Evolutionary conservation across 1,139 yeast species (phyloP).

Genomic region (Casaregolazyma lundiana): DNA sequence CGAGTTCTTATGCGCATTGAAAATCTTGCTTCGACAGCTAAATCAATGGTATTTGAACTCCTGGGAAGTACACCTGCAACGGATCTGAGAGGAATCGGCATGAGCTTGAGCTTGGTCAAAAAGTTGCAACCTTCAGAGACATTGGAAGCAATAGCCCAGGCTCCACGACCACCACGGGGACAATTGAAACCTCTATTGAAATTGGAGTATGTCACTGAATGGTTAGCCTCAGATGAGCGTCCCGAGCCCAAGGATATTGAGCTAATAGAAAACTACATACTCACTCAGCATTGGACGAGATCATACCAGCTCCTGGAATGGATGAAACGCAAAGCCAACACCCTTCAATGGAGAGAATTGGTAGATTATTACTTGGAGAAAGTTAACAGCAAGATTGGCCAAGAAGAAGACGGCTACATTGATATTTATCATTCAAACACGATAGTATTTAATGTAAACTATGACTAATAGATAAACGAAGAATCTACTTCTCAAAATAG

Average conservation of each 20-base stretch:
- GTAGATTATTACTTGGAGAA: conserved; percentile 13
- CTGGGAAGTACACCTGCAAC: conserved; percentile 56
- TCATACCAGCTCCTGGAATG: conserved; percentile 19
- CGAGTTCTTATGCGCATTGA: conserved; percentile 61
- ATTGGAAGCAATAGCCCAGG: conserved; percentile 8
- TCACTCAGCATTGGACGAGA: conserved; percentile 25
- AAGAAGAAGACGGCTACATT: conserved; percentile 6
- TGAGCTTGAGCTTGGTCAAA: conserved; percentile 52
- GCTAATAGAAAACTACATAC: conserved; percentile 23
- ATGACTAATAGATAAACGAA: neutral
- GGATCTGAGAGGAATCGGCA: conserved; percentile 75
- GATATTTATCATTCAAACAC: too few species aligned
- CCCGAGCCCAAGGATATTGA: conserved; percentile 57
- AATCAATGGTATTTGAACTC: conserved; percentile 51
- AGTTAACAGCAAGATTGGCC: conserved; percentile 4
- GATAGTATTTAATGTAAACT: too few species aligned
- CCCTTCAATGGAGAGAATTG: conserved; percentile 14
- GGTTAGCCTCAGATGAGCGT: conserved; percentile 39
- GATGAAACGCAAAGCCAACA: conserved; percentile 15
- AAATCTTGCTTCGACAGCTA: conserved; percentile 56
- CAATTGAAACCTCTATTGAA: conserved; percentile 5
- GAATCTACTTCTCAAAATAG: conserved; percentile 6
- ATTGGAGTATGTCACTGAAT: conserved; percentile 42
- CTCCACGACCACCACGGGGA: neutral
- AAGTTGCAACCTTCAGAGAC: conserved; percentile 3